Conservation (phyloP, 805 yeast genomes). For the Cyberlindnera japonica region DNA sequence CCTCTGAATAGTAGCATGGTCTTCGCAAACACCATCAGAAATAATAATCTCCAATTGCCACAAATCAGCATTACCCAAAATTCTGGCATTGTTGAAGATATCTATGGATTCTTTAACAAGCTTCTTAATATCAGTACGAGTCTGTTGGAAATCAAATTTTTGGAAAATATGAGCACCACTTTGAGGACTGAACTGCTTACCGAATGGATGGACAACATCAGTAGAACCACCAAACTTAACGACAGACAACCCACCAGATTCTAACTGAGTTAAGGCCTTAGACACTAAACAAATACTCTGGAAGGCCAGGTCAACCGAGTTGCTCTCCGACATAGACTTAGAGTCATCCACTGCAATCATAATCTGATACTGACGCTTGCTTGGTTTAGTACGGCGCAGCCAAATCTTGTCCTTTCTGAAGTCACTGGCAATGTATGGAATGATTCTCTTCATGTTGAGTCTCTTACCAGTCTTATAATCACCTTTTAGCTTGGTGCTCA, state of each 20-base stretch:
- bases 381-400: constrained; percentile 96
- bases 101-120: constrained; percentile 69
- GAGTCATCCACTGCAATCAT: constrained; percentile 98
- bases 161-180: constrained; percentile 82
- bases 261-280: constrained; percentile 88
- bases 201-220: constrained; percentile 84
- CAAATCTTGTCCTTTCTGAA: constrained; percentile 97
- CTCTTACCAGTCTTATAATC: constrained; percentile 97
- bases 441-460: constrained; percentile 94
- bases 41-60: constrained; percentile 94
- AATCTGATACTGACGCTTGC: constrained; percentile 94
- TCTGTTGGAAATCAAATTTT: constrained; percentile 87
- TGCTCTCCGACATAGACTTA: constrained; percentile 93
- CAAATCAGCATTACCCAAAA: constrained; percentile 52
- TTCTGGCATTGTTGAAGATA: constrained; percentile 58
- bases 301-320: constrained; percentile 87
- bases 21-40: constrained; percentile 97
- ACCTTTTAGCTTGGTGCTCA: constrained; percentile 92
- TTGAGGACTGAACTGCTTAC: constrained; percentile 75
- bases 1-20: constrained; percentile 77
- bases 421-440: constrained; percentile 96
- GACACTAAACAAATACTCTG: constrained; percentile 92
- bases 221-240: constrained; percentile 87
- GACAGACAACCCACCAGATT: constrained; percentile 88
- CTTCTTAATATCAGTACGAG: constrained; percentile 75